These are phyloP conservation scores for Lobosporangium transversale DNA, from an alignment of 192 early-diverging fungal genomes.

Conservation along the genomic window DNA sequence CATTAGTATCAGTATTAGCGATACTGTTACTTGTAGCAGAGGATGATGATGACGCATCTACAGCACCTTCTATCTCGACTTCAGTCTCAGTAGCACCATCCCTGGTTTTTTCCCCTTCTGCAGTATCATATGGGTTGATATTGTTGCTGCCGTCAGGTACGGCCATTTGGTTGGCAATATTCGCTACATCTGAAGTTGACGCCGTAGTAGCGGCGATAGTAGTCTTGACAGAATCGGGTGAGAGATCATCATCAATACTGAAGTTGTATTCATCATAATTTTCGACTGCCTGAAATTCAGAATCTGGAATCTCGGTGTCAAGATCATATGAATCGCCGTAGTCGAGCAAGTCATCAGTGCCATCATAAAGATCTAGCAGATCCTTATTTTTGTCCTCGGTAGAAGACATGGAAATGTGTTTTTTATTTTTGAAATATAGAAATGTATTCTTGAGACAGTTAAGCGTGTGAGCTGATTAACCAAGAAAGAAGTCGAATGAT, in stretches of 20 bases:
- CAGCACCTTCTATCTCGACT: background rate
- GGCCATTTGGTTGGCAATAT: too few species aligned
- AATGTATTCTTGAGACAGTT: too few species aligned
- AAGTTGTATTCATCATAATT: constrained; percentile 33
- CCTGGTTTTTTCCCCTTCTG: background rate
- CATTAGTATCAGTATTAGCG: too few species aligned
- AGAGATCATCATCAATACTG: constrained; percentile 23
- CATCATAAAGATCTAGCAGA: constrained; percentile 25
- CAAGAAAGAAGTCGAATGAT: too few species aligned
- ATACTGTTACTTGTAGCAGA: background rate
- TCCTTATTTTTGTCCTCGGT: constrained; percentile 11
- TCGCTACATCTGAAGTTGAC: too few species aligned
- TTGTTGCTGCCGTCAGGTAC: too few species aligned
- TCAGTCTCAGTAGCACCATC: background rate
- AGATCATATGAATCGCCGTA: constrained; percentile 41
- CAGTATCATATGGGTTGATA: background rate
- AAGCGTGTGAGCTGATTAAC: too few species aligned
- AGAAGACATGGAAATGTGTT: background rate
- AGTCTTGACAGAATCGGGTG: background rate
- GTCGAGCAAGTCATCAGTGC: constrained; percentile 31
- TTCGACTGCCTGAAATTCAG: constrained; percentile 7
- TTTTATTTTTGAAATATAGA: too few species aligned
- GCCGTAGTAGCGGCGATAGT: too few species aligned
- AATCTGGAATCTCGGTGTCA: constrained; percentile 28
- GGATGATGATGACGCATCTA: background rate